phyloP scores from a whole-genome alignment of 2,329 filamentous ascomycete species.

The Cercospora nicotianae region DNA sequence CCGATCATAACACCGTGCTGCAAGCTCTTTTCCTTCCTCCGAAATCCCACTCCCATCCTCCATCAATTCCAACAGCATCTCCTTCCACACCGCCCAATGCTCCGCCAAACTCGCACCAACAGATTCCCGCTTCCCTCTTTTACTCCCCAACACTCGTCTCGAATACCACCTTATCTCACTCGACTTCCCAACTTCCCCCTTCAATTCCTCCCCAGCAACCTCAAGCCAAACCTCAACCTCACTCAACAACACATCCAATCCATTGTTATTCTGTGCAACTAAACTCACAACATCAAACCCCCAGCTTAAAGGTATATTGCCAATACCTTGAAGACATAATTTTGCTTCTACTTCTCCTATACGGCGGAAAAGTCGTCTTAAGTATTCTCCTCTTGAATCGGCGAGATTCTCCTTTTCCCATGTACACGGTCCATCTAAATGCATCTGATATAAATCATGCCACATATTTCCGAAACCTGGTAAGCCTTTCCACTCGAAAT shows the following conservation, averaged over 20 bases:
- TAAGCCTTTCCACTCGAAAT: not conserved
- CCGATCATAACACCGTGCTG: not conserved
- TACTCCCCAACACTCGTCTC: not conserved
- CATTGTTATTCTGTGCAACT: not conserved
- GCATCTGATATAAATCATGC: not conserved
- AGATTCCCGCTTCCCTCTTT: not conserved
- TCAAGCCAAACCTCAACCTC: not conserved
- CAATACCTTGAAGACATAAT: not conserved
- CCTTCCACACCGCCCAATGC: not conserved
- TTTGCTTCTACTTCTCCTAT: not conserved
- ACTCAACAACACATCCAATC: not conserved
- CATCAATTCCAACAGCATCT: not conserved
- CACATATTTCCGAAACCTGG: not conserved
- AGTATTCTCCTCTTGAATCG: not conserved
- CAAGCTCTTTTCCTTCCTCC: not conserved
- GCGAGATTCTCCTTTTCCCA: not conserved
- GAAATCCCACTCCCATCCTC: not conserved
- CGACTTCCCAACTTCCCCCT: not conserved
- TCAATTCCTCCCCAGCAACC: not conserved
- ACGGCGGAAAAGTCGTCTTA: not conserved
- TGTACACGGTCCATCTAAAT: not conserved
- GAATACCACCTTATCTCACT: not conserved
- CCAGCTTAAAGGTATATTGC: not conserved
- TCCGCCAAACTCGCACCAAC: not conserved
- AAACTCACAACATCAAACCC: not conserved